Evolutionary conservation across 164 flowering plant genomes (phyloP).

Genomic region (Santalum album): DNA sequence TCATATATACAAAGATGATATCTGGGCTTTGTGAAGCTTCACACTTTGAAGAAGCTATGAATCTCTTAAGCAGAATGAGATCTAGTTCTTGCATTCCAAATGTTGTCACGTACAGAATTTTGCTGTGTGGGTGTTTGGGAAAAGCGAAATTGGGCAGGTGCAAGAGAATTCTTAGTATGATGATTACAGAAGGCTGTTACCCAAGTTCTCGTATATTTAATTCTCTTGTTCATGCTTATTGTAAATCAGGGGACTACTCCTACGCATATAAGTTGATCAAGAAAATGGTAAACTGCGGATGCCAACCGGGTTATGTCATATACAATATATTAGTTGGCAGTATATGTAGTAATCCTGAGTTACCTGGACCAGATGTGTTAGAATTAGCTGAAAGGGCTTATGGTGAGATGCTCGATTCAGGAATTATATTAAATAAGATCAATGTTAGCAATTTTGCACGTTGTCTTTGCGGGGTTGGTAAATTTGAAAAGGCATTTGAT

Average conservation of each 20-base stretch:
- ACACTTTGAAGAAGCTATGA: slow-evolving; percentile 86
- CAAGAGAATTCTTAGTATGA: slow-evolving; percentile 77
- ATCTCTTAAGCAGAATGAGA: slow-evolving; percentile 65
- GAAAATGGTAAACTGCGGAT: slow-evolving; percentile 60
- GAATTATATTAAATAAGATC: slow-evolving; percentile 60
- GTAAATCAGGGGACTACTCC: slow-evolving; percentile 48
- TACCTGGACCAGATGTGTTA: slow-evolving; percentile 41
- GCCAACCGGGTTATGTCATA: slow-evolving; percentile 67
- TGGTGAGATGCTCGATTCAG: slow-evolving; percentile 59
- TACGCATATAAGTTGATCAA: slow-evolving; percentile 77
- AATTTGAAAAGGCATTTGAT: slow-evolving; percentile 60
- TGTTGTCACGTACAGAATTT: slow-evolving; percentile 56
- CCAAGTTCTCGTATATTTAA: slow-evolving; percentile 59
- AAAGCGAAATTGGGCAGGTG: slow-evolving; percentile 71
- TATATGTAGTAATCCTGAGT: slow-evolving; percentile 61
- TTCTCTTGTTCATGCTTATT: slow-evolving; percentile 77
- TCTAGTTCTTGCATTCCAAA: slow-evolving; percentile 72
- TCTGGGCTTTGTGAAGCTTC: slow-evolving; percentile 90
- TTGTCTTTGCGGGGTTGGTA: slow-evolving; percentile 73
- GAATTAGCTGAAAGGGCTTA: slow-evolving; percentile 78
- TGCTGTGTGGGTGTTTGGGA: slow-evolving; percentile 62
- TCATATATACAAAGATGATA: slow-evolving; percentile 70
- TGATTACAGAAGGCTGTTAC: slow-evolving; percentile 84
- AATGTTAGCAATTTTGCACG: slow-evolving; percentile 60
- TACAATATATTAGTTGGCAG: slow-evolving; percentile 83